Base-by-base conservation (phyloP, 2,329 filamentous ascomycete species). In the Penicillium sp. region DNA sequence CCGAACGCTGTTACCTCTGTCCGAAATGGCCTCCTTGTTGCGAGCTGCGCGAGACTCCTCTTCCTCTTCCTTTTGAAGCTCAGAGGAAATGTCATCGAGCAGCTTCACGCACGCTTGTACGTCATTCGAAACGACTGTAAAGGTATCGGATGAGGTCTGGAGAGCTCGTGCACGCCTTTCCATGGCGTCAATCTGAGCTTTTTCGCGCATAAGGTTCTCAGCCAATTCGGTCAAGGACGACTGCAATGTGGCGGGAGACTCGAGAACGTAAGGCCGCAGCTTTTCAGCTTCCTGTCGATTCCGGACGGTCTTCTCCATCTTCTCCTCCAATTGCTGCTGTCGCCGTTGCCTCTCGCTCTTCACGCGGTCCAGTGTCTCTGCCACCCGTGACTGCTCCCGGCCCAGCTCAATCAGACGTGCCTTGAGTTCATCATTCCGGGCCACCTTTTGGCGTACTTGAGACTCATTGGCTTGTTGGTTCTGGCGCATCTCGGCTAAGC, bases 111-210 rank as follows among this genome's bases (percentile, higher is more conserved):
- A 94, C 1, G 86, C 84, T 6, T 87, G 83, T 13, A 98, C 89
- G 61, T 98, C 93, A 9, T 85, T 81, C 7, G 85, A 78, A 0
- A 96, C 88, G 0, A 94, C 84, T 3, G 80, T 77, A 64, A 97
- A 97, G 0, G 89, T 91, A 67, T 97, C 91, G 3, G 84, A 83
- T 6, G 88, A 95, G 1, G 91, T 97, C 63, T 97, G 90, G 18
- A 98, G 75, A 0, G 89, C 91, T 50, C 93, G 80, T n/a, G 87
- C 83, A 45, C 91, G 81, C 54, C 88, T 84, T 67, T 98, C 93
- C 36, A 97, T 79, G 1, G 83, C 76, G 62, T 97, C 91, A 51
- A 96, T 94, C 50, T 91, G 86, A 8, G 81, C 74, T 64, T 91
- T 91, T 67, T 96, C 90, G 40, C 77, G 77, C 54, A 78, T 79